These are phyloP conservation scores for Sphaerulina musiva DNA, from an alignment of 2,329 filamentous ascomycete species.

Conservation along the genomic window DNA sequence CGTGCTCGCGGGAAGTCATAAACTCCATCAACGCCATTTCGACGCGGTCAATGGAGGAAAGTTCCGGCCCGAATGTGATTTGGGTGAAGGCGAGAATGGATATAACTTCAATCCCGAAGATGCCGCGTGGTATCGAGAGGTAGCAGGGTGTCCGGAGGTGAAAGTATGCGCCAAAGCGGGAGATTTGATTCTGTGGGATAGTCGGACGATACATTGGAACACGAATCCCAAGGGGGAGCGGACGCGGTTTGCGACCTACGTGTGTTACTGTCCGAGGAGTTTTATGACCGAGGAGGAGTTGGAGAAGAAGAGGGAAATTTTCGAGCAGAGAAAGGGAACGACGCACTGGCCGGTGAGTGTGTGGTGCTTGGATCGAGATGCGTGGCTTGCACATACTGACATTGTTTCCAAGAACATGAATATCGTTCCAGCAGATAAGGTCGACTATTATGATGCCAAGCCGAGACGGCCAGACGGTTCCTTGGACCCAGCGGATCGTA, in stretches of 20 bases:
- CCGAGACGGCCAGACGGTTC: conserved; percentile 18
- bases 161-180: conserved; percentile 24
- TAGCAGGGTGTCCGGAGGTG: conserved; percentile 19
- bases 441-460: conserved; percentile 14
- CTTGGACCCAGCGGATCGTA: conserved; percentile 16
- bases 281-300: conserved; percentile 16
- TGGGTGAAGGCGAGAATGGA: conserved; percentile 28
- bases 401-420: conserved; percentile 16
- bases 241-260: conserved; percentile 20
- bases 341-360: conserved; percentile 21
- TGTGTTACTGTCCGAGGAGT: conserved; percentile 20
- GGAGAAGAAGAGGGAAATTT: conserved; percentile 18
- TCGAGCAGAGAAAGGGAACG: conserved; percentile 18
- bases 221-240: conserved; percentile 15
- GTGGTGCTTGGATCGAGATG: not conserved
- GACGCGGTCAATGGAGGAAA: conserved; percentile 27
- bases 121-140: conserved; percentile 23
- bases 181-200: conserved; percentile 28
- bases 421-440: conserved; percentile 20
- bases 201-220: conserved; percentile 44
- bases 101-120: conserved; percentile 31
- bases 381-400: conserved; percentile 1
- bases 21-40: conserved; percentile 43
- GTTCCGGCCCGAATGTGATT: conserved; percentile 15
- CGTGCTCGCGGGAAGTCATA: conserved; percentile 39